A percentile compares a stretch with the other conserved stretches of the same genome.
Conservation (phyloP, 2,329 filamentous ascomycete genomes). For the Incumbomyces delicatus region DNA sequence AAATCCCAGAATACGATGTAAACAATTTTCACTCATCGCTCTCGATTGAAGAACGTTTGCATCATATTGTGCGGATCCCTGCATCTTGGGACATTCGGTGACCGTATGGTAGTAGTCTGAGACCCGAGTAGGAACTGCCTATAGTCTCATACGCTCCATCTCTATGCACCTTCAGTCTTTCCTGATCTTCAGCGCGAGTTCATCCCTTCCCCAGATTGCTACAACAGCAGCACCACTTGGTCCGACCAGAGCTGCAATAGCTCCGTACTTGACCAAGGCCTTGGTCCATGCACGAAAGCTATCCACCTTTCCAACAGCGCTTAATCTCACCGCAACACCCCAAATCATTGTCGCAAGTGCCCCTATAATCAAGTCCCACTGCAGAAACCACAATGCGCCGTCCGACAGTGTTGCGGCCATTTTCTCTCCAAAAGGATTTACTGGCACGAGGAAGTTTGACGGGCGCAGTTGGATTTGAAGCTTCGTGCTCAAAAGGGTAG, state of each 20-base stretch:
- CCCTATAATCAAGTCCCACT: conserved; percentile 41
- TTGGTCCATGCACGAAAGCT: conserved; percentile 21
- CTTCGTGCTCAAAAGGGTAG: conserved; percentile 26
- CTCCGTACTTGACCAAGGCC: conserved; percentile 27
- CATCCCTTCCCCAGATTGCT: conserved; percentile 43
- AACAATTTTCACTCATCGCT: too few relatives aligned
- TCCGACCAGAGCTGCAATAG: conserved; percentile 31
- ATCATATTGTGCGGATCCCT: too few relatives aligned
- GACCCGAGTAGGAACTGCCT: too few relatives aligned
- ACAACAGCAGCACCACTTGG: conserved; percentile 36
- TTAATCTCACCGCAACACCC: conserved; percentile 31
- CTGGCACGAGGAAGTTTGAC: conserved; percentile 30
- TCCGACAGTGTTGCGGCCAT: conserved; percentile 28
- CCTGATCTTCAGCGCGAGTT: conserved; percentile 26
- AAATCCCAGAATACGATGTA: too few relatives aligned
- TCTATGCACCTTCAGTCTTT: not conserved
- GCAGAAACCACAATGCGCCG: conserved; percentile 37
- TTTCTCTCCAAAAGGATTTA: conserved; percentile 24
- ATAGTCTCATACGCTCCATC: too few relatives aligned
- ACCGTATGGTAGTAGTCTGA: too few relatives aligned
- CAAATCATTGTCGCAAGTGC: conserved; percentile 36
- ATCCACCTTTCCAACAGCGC: conserved; percentile 23
- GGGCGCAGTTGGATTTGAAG: conserved; percentile 30
- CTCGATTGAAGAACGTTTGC: too few relatives aligned
- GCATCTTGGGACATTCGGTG: too few relatives aligned